A percentile compares a stretch with the other conserved stretches of the same genome.
These are phyloP conservation scores for Penicillium freii DNA, from an alignment of 2,329 filamentous ascomycete species.

Conservation along the genomic window DNA sequence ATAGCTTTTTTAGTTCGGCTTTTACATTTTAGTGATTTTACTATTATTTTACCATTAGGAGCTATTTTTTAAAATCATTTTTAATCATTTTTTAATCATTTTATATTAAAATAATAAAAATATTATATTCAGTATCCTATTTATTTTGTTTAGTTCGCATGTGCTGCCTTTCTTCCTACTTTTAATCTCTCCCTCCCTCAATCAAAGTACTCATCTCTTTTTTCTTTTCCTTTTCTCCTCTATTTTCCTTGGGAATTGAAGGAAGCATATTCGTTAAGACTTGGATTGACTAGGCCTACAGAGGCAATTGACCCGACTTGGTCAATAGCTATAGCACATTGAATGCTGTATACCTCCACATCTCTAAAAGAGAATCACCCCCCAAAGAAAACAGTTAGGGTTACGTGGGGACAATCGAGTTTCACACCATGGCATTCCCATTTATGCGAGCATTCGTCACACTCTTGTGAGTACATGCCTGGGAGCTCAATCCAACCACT, in stretches of 20 bases:
- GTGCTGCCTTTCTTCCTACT: slow-evolving; percentile 26
- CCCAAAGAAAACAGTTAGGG: neutral
- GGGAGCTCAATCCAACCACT: slow-evolving; percentile 10
- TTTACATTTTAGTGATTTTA: slow-evolving; percentile 11
- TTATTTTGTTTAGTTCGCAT: slow-evolving; percentile 21
- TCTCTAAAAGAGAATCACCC: neutral
- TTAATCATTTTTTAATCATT: neutral
- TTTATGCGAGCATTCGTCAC: slow-evolving; percentile 42
- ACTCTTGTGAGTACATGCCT: slow-evolving; percentile 36
- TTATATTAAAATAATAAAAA: neutral
- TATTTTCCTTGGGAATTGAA: slow-evolving; percentile 11
- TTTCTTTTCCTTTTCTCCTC: slow-evolving; percentile 13
- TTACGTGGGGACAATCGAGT: slow-evolving; percentile 1
- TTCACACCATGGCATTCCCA: slow-evolving; percentile 36
- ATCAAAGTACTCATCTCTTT: slow-evolving; percentile 10
- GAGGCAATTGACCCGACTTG: slow-evolving; percentile 8
- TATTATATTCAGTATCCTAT: slow-evolving; percentile 22
- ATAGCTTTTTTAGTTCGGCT: slow-evolving; percentile 17
- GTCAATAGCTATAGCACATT: neutral
- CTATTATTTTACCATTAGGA: neutral
- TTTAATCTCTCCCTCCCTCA: slow-evolving; percentile 22
- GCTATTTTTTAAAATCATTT: slow-evolving; percentile 11
- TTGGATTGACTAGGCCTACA: neutral
- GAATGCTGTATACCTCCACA: neutral
- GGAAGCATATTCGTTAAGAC: slow-evolving; percentile 27